phyloP scores from a whole-genome alignment of 768 basidiomycete genomes.

The Lactifluus subvellereus region DNA sequence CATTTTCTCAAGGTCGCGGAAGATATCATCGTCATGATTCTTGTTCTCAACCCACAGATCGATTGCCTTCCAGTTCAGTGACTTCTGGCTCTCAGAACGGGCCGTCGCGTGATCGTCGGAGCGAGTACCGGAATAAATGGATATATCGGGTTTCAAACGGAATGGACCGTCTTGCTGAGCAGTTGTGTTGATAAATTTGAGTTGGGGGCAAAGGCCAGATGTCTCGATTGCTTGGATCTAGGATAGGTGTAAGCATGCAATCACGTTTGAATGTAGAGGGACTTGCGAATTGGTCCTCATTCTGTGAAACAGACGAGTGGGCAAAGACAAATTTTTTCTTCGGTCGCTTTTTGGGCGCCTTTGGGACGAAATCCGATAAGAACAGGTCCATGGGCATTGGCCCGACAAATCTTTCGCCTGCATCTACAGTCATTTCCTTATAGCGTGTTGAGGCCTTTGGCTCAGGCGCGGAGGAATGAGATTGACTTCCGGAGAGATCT shows the following conservation, averaged over 20 bases:
- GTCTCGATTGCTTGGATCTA: neutral
- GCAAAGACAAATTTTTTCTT: neutral
- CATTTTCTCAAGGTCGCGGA: neutral
- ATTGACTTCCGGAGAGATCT: too few species aligned
- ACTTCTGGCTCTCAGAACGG: neutral
- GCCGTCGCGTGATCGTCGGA: neutral
- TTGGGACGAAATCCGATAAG: neutral
- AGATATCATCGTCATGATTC: neutral
- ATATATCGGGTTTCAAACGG: neutral
- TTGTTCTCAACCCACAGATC: slow-evolving; percentile 7
- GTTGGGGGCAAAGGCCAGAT: neutral
- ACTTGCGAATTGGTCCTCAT: neutral
- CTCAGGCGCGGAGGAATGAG: too few species aligned
- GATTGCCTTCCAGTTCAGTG: slow-evolving; percentile 10
- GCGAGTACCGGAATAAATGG: neutral
- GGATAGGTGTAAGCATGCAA: neutral
- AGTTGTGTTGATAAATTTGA: slow-evolving; percentile 1
- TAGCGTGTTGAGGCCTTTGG: neutral
- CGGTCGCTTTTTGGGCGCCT: neutral
- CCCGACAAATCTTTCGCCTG: slow-evolving; percentile 8
- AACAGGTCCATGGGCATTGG: neutral
- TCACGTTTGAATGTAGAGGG: neutral
- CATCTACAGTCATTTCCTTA: slow-evolving; percentile 1
- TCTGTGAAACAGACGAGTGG: neutral
- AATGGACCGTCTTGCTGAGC: neutral